Conservation (phyloP, 169 alveolate species). For the Plasmodium knowlesi region DNA sequence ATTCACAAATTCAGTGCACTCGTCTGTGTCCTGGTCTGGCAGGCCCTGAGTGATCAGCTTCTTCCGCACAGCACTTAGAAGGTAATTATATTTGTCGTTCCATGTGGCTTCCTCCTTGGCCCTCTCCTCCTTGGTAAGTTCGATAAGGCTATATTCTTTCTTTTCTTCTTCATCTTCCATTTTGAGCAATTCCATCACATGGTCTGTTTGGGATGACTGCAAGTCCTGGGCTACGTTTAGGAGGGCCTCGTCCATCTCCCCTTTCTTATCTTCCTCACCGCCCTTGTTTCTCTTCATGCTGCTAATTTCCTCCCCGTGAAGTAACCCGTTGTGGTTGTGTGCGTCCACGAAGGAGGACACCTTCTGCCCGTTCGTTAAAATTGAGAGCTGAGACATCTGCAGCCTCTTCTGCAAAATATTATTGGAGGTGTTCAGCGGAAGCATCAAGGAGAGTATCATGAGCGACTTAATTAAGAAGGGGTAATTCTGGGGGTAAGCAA, state of each 20-base stretch:
- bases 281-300: background rate
- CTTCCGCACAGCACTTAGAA: slow-evolving; percentile 11
- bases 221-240: background rate
- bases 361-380: slow-evolving; percentile 17
- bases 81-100: slow-evolving; percentile 12
- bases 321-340: slow-evolving; percentile 50
- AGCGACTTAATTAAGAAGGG: slow-evolving; percentile 81
- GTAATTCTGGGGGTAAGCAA: slow-evolving; percentile 79
- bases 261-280: background rate
- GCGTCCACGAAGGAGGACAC: slow-evolving; percentile 1
- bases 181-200: slow-evolving; percentile 2
- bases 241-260: background rate
- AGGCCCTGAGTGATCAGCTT: background rate
- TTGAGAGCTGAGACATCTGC: slow-evolving; percentile 54
- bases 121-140: slow-evolving; percentile 42
- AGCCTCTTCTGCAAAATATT: slow-evolving; percentile 66
- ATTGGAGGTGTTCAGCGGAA: slow-evolving; percentile 65
- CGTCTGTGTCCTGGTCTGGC: background rate
- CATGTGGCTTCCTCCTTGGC: slow-evolving; percentile 29
- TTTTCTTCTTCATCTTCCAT: slow-evolving; percentile 44
- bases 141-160: slow-evolving; percentile 39
- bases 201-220: background rate
- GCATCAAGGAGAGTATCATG: slow-evolving; percentile 70
- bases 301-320: background rate
- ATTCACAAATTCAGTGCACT: slow-evolving; percentile 39